These are phyloP conservation scores for Puccinia horiana DNA, from an alignment of 1,284 basidiomycete species.

Conservation along the genomic window DNA sequence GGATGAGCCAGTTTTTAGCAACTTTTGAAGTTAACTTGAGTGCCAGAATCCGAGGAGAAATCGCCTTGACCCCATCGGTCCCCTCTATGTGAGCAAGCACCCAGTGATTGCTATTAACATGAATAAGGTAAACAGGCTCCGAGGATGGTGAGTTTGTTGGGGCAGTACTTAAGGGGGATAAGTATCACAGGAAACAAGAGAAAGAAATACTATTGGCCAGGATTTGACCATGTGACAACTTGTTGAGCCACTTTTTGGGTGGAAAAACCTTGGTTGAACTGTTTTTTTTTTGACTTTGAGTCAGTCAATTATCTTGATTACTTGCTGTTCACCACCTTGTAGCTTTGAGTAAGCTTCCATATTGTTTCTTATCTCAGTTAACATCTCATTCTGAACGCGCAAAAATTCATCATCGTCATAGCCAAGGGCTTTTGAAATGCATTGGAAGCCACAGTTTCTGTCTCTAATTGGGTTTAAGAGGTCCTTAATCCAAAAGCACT, in stretches of 20 bases:
- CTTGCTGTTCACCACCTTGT: not conserved
- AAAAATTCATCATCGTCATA: not conserved
- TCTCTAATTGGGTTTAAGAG: not conserved
- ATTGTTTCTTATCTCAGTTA: not conserved
- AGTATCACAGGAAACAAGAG: not conserved
- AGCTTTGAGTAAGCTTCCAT: not conserved
- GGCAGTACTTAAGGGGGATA: not conserved
- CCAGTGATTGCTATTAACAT: not conserved
- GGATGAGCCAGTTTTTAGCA: not conserved
- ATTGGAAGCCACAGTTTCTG: slow-evolving; percentile 6
- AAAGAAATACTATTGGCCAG: slow-evolving; percentile 5
- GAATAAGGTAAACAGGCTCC: not conserved
- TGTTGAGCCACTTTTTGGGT: not conserved
- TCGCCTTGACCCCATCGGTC: not conserved
- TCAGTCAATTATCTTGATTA: not conserved
- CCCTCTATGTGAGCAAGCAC: not conserved
- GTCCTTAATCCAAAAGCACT: not conserved
- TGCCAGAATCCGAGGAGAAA: not conserved
- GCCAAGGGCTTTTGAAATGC: not conserved
- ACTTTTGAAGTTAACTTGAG: not conserved
- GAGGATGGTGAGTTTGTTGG: not conserved
- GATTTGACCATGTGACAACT: not conserved
- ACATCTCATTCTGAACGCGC: not conserved
- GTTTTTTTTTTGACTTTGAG: not conserved
- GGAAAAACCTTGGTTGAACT: not conserved